Evolutionary conservation across 1,284 basidiomycete species (phyloP).

Genomic region (Malassezia arunalokei): DNA sequence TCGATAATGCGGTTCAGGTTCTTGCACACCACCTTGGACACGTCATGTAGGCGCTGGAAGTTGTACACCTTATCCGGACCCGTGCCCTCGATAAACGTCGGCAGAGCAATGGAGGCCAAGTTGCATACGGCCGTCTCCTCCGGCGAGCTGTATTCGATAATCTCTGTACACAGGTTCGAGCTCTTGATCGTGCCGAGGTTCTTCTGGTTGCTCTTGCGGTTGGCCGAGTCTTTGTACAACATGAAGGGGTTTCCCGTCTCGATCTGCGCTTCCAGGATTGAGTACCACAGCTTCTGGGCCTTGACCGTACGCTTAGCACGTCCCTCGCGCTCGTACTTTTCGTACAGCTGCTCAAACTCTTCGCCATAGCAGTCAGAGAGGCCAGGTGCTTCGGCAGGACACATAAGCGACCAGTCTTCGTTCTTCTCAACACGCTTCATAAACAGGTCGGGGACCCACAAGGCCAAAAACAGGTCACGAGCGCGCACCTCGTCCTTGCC

Average conservation of each 20-base stretch:
- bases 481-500: slow-evolving; percentile 97
- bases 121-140: slow-evolving; percentile 99
- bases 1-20: slow-evolving; percentile 95
- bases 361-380: slow-evolving; percentile 80
- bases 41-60: slow-evolving; percentile 88
- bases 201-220: slow-evolving; percentile 65
- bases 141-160: slow-evolving; percentile 94
- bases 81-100: slow-evolving; percentile 49
- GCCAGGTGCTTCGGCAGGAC: slow-evolving; percentile 87
- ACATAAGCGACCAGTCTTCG: slow-evolving; percentile 91
- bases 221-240: slow-evolving; percentile 67
- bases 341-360: slow-evolving; percentile 82
- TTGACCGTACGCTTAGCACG: slow-evolving; percentile 75
- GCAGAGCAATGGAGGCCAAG: slow-evolving; percentile 89
- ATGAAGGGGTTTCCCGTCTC: slow-evolving; percentile 98
- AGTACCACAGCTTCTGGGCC: slow-evolving; percentile 98
- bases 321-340: slow-evolving; percentile 80
- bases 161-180: slow-evolving; percentile 97
- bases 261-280: slow-evolving; percentile 88
- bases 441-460: slow-evolving; percentile 96
- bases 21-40: slow-evolving; percentile 57
- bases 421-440: slow-evolving; percentile 51
- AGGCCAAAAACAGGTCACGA: slow-evolving; percentile 92
- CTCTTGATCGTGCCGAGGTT: slow-evolving; percentile 99
- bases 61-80: slow-evolving; percentile 52